Percentiles rank a stretch among this genome's conserved stretches.
Evolutionary conservation across 495 filamentous ascomycete species (phyloP).

Genomic region (Hyaloscypha finlandica): DNA sequence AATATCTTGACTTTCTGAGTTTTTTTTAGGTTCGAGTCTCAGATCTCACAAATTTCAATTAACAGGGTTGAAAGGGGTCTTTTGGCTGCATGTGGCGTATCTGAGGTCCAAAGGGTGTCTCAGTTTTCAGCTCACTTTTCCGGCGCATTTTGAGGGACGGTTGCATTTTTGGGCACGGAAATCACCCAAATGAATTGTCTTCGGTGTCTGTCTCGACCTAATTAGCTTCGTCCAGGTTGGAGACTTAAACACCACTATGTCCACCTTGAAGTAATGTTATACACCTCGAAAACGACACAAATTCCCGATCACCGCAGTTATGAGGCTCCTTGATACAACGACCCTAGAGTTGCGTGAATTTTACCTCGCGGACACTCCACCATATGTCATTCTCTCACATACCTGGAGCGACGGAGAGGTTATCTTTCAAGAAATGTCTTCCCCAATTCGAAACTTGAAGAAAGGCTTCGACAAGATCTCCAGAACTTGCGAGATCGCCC

Average conservation of each 20-base stretch:
- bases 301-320: not conserved
- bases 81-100: no score
- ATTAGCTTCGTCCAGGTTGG: not conserved
- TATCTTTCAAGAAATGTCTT: slow-evolving; percentile 5
- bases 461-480: slow-evolving; percentile 2
- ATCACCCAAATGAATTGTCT: no score
- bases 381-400: slow-evolving; percentile 28
- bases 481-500: not conserved
- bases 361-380: not conserved
- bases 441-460: not conserved
- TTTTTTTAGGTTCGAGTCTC: no score
- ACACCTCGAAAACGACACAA: not conserved
- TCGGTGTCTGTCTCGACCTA: no score
- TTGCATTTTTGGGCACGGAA: no score
- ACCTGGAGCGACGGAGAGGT: slow-evolving; percentile 25
- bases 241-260: not conserved
- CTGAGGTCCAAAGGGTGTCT: no score
- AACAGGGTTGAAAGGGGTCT: no score
- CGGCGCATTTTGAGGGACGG: no score
- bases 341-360: not conserved
- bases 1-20: no score
- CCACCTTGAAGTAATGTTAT: not conserved
- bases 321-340: not conserved
- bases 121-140: no score
- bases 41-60: no score